A percentile compares a stretch with the other conserved stretches of the same genome.
Conservation (phyloP, 331 rosid genomes). For the Quercus tomentella region DNA sequence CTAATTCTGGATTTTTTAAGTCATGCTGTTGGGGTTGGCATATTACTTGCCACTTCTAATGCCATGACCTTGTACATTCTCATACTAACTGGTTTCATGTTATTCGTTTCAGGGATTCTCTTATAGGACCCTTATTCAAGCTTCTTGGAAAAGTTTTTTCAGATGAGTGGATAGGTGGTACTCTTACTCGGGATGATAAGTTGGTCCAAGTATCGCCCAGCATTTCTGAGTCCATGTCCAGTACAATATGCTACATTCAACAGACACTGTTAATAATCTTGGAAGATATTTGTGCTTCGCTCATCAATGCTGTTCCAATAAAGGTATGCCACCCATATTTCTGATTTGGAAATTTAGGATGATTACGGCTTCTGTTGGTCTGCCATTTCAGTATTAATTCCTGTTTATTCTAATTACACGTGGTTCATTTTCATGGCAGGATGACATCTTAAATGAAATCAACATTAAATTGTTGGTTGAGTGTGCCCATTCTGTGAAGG, state of each 20-base stretch:
- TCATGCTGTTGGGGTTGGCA: background rate
- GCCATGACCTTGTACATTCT: background rate
- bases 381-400: background rate
- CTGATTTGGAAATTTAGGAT: conserved; percentile 5
- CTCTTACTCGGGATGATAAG: conserved; percentile 30
- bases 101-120: conserved; percentile 59
- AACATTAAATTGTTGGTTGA: conserved; percentile 58
- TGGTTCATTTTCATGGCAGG: conserved; percentile 38
- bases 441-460: conserved; percentile 29
- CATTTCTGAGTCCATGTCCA: conserved; percentile 29
- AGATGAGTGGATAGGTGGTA: conserved; percentile 42
- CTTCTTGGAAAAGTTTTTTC: conserved; percentile 52
- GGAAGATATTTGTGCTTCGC: conserved; percentile 65
- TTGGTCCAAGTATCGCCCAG: conserved; percentile 19
- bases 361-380: background rate
- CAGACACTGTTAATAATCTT: conserved; percentile 75
- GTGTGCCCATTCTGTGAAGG: conserved; percentile 48
- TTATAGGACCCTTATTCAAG: conserved; percentile 62
- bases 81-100: conserved; percentile 19
- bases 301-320: conserved; percentile 20
- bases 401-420: background rate
- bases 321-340: conserved; percentile 34
- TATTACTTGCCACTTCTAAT: background rate
- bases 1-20: background rate
- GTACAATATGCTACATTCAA: conserved; percentile 47